These are phyloP conservation scores for Karstenula rhodostoma DNA, from an alignment of 2,329 filamentous ascomycete species.

Conservation along the genomic window DNA sequence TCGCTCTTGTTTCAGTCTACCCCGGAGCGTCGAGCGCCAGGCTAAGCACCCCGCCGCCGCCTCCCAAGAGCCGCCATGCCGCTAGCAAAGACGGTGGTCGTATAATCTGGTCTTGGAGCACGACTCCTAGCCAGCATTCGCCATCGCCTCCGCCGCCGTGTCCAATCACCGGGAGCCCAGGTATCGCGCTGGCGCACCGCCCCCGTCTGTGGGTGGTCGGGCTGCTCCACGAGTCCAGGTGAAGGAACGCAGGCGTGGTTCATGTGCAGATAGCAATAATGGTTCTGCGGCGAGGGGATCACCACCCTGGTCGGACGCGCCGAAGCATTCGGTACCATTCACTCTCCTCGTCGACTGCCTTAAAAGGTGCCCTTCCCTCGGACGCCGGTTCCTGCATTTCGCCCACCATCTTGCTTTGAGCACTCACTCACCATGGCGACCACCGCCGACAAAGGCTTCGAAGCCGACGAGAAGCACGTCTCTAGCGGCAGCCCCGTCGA, in stretches of 20 bases:
- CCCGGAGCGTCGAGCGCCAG: not conserved
- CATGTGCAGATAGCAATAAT: slow-evolving; percentile 28
- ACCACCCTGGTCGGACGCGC: slow-evolving; percentile 36
- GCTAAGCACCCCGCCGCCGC: slow-evolving; percentile 23
- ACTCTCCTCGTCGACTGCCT: slow-evolving; percentile 39
- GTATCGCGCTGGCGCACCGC: slow-evolving; percentile 22
- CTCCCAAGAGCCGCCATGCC: slow-evolving; percentile 24
- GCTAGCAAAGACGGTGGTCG: slow-evolving; percentile 14
- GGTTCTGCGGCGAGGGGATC: slow-evolving; percentile 22
- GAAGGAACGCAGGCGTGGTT: slow-evolving; percentile 31
- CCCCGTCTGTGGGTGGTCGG: slow-evolving; percentile 9
- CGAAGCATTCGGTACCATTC: slow-evolving; percentile 34
- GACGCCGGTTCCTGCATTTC: slow-evolving; percentile 20
- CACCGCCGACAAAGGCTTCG: slow-evolving; percentile 26
- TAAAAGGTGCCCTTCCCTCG: slow-evolving; percentile 33
- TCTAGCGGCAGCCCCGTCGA: slow-evolving; percentile 23
- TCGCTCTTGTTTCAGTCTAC: not conserved
- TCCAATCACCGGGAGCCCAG: slow-evolving; percentile 20
- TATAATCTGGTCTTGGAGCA: slow-evolving; percentile 13
- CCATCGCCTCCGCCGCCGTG: slow-evolving; percentile 14
- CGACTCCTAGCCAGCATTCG: slow-evolving; percentile 6
- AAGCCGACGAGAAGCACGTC: slow-evolving; percentile 39
- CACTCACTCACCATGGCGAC: slow-evolving; percentile 17
- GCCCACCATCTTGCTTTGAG: slow-evolving; percentile 10
- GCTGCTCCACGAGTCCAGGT: slow-evolving; percentile 11